Evolutionary conservation across 2,329 filamentous ascomycete species (phyloP).

Genomic region (Arthrobotrys pseudoclavata): DNA sequence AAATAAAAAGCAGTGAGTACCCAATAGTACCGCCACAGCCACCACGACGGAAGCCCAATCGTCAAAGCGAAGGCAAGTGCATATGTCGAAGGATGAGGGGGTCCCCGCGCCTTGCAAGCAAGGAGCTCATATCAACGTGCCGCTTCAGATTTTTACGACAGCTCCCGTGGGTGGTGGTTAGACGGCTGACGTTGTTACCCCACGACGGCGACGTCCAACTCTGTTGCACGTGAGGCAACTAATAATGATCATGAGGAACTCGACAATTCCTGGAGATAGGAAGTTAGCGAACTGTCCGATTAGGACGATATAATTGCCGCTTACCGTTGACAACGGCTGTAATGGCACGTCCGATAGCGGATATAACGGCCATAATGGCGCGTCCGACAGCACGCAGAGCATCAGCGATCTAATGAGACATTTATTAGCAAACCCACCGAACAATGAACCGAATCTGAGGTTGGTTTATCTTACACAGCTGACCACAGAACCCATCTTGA

Average conservation of each 20-base stretch:
- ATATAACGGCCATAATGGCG: constrained; percentile 56
- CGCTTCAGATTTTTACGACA: neutral
- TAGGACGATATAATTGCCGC: neutral
- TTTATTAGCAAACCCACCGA: neutral
- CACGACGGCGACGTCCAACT: constrained; percentile 33
- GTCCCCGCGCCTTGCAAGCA: no score
- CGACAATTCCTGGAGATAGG: constrained; percentile 34
- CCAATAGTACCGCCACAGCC: neutral
- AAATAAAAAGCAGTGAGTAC: neutral
- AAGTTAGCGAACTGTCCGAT: neutral
- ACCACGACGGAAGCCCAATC: neutral
- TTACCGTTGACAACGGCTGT: constrained; percentile 57
- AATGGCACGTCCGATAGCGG: constrained; percentile 48
- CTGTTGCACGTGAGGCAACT: constrained; percentile 59
- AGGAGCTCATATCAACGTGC: neutral
- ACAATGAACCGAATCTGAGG: neutral
- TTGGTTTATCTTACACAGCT: constrained; percentile 39
- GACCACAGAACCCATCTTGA: constrained; percentile 55
- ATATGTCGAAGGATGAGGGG: no score
- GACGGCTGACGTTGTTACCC: constrained; percentile 40
- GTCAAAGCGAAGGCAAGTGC: neutral
- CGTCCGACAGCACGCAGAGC: constrained; percentile 49
- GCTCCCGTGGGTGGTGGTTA: constrained; percentile 36
- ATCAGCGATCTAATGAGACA: constrained; percentile 36
- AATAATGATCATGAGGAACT: constrained; percentile 59